These are phyloP conservation scores for Coemansia sp. DNA, from an alignment of 192 early-diverging fungal species.

Conservation along the genomic window DNA sequence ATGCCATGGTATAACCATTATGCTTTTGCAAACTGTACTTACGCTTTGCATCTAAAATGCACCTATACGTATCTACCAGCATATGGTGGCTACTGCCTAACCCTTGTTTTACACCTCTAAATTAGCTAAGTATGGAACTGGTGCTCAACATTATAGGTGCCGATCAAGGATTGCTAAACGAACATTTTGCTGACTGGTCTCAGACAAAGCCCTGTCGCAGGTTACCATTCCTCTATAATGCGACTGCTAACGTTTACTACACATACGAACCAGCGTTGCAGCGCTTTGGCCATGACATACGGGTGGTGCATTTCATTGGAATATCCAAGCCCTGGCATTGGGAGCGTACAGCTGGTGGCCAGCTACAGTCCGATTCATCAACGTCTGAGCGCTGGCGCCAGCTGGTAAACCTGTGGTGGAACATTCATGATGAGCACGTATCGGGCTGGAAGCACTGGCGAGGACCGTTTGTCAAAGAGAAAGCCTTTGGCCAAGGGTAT, in stretches of 20 bases:
- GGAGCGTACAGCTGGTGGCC: constrained; percentile 62
- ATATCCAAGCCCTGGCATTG: constrained; percentile 85
- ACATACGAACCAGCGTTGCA: constrained; percentile 76
- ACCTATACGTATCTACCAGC: neutral
- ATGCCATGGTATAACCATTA: neutral
- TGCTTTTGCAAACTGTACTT: neutral
- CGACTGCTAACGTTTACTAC: constrained; percentile 49
- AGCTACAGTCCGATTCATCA: constrained; percentile 36
- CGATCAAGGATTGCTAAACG: constrained; percentile 93
- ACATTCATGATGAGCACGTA: constrained; percentile 60
- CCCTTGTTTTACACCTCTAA: neutral
- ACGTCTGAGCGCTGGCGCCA: constrained; percentile 51
- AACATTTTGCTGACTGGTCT: constrained; percentile 79
- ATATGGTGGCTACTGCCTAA: neutral
- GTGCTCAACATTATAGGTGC: constrained; percentile 59
- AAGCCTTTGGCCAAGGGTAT: constrained; percentile 48
- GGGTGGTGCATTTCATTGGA: constrained; percentile 90
- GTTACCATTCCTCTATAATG: constrained; percentile 88
- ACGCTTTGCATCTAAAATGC: neutral
- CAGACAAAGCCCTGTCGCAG: constrained; percentile 57
- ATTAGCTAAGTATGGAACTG: neutral
- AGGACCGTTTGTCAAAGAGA: constrained; percentile 37
- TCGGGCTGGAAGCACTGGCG: constrained; percentile 51
- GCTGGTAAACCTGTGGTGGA: constrained; percentile 73
- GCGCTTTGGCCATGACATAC: constrained; percentile 68